Base-by-base conservation (phyloP, 768 basidiomycete species). In the Tylopilus vinaceipallidus region DNA sequence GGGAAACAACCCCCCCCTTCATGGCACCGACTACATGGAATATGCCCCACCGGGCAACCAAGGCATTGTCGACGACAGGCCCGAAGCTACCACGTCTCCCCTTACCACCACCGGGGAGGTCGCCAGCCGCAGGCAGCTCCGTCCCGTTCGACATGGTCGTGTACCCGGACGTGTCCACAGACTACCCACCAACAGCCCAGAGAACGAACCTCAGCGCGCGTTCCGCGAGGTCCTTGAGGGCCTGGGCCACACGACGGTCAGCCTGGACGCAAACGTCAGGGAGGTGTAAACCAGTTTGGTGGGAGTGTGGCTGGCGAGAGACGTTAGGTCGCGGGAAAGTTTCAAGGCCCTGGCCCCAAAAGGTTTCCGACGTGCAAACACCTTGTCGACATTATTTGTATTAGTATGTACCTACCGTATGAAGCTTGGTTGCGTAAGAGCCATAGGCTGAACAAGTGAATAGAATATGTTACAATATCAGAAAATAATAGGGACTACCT, bases 241-340 rank as follows among this genome's bases (percentile, higher is more conserved):
- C 12, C 39, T 67, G 17, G 71, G 70, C 2, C 66, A 45, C 73
- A 71, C 26, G 67, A 68, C 12, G 70, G 73, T 22, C 56, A 59
- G 27, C 49, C 55, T 35, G 61, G 65, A 17, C 61, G 67, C 39
- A 72, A 69, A 47, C 55, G 52, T 10, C 56, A 59, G 14, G 48
- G 47, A 32, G 55, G 52, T 13, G 37, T 34, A 10, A 54, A 53
- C 7, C 63, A 59, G 16, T 65, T 56, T 6, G 55, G 54, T 20
- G 39, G 53, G 14, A 39, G 54, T 7, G 30, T 23, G 12, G 30
- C 42, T 17, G 52, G 33, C 40, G 60, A 59, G 46, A 27, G 33
- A 32, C 43, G 26, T 22, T 52, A 37, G 20, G 38, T 57, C 29
- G 38, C 44, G 14, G 47, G 37, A 27, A 45, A 50, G 16, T 43